A percentile compares a stretch with the other conserved stretches of the same genome.
Conservation (phyloP, 1,139 yeast species). For the Lodderomyces theae region DNA sequence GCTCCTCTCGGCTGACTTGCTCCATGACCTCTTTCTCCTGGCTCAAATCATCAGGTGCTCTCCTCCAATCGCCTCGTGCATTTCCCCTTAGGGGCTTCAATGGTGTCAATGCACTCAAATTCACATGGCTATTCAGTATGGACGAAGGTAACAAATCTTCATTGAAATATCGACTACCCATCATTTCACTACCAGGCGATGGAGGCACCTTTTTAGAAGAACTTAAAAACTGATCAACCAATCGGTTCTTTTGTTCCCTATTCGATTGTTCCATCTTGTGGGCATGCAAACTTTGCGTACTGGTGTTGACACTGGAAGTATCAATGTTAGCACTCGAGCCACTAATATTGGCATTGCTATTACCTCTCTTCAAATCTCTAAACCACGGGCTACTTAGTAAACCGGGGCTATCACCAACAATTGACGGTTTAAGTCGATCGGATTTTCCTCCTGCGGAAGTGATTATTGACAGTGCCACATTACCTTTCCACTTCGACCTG, state of each 20-base stretch:
- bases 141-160: slow-evolving; percentile 2
- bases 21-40: not conserved
- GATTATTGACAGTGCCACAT: not conserved
- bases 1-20: not conserved
- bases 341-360: not conserved
- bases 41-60: not conserved
- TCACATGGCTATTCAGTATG: slow-evolving; percentile 8
- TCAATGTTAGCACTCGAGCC: not conserved
- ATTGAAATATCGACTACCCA: not conserved
- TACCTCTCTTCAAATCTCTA: slow-evolving; percentile 4
- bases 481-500: not conserved
- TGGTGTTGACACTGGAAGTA: not conserved
- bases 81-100: not conserved
- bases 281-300: slow-evolving; percentile 1
- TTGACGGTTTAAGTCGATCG: not conserved
- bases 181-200: not conserved
- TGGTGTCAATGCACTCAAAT: slow-evolving; percentile 1
- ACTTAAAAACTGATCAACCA: slow-evolving; percentile 44
- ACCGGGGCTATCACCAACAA: slow-evolving; percentile 4
- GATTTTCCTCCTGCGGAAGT: not conserved
- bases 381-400: slow-evolving; percentile 12
- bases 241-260: slow-evolving; percentile 25
- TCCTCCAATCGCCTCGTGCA: not conserved
- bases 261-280: slow-evolving; percentile 1
- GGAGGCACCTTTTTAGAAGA: slow-evolving; percentile 7